Conservation (phyloP, 2,329 filamentous ascomycete species). For the Thelonectria rubi region DNA sequence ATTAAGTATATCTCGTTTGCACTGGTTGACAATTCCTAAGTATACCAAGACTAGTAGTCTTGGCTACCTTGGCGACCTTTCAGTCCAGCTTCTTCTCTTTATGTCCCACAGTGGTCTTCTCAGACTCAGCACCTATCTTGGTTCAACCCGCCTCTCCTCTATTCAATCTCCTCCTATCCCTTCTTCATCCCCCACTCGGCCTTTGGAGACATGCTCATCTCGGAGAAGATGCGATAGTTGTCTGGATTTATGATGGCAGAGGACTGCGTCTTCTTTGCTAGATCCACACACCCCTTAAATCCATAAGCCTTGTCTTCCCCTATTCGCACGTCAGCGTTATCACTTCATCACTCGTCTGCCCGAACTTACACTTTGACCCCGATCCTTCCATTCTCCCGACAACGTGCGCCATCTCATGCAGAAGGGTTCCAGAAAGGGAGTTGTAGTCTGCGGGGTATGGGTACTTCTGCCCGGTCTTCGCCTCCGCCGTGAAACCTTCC, state of each 20-base stretch:
- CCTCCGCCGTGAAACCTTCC: not conserved
- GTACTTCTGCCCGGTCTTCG: not conserved
- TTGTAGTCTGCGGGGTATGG: conserved; percentile 8
- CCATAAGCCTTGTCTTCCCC: conserved; percentile 1
- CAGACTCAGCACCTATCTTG: not conserved
- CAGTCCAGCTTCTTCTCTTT: not conserved
- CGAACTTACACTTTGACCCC: conserved; percentile 10
- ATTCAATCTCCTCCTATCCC: not conserved
- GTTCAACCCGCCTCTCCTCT: no score
- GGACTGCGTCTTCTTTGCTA: not conserved
- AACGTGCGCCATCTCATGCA: conserved; percentile 20
- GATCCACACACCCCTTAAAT: not conserved
- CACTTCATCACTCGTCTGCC: not conserved
- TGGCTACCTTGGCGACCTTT: not conserved
- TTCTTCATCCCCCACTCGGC: conserved; percentile 14
- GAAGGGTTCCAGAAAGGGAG: conserved; percentile 8
- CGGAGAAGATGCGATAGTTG: conserved; percentile 14
- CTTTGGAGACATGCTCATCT: conserved; percentile 16
- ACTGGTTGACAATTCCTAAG: no score
- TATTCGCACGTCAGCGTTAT: conserved; percentile 2
- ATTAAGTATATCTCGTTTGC: no score
- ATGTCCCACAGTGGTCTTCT: not conserved
- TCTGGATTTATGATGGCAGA: conserved; percentile 13
- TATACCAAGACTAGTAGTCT: no score
- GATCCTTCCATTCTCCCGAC: conserved; percentile 1